These are phyloP conservation scores for Buddleja alternifolia DNA, from an alignment of 257 asterid species.

Conservation along the genomic window DNA sequence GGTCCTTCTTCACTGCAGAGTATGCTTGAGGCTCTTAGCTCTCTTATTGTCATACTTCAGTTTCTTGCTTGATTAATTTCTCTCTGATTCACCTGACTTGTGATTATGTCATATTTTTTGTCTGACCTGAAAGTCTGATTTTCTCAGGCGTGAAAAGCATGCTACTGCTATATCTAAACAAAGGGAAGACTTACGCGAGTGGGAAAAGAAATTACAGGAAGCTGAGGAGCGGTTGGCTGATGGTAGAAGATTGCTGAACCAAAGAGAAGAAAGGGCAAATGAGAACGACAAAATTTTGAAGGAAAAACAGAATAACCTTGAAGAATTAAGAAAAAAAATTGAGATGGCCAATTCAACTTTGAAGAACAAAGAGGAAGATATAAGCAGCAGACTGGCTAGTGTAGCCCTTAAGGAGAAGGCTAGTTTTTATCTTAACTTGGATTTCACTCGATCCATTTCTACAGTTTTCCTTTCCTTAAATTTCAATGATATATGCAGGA, in stretches of 20 bases:
- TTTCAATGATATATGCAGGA: constrained; percentile 60
- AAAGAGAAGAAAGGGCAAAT: constrained; percentile 91
- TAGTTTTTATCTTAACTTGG: constrained; percentile 32
- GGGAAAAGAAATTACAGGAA: constrained; percentile 83
- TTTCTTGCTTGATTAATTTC: constrained; percentile 20
- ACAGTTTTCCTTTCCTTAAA: constrained; percentile 21
- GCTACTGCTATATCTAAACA: constrained; percentile 68
- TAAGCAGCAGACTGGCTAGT: constrained; percentile 57
- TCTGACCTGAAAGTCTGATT: constrained; percentile 29
- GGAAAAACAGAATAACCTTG: constrained; percentile 76
- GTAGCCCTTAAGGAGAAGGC: constrained; percentile 75
- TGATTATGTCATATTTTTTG: constrained; percentile 14
- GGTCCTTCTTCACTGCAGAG: constrained; percentile 71
- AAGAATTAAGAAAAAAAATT: constrained; percentile 66
- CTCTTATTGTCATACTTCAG: neutral
- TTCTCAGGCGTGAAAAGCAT: constrained; percentile 72
- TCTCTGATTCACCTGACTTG: neutral
- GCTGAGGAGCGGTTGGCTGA: constrained; percentile 91
- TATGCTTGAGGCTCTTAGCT: constrained; percentile 41
- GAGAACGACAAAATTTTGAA: constrained; percentile 70
- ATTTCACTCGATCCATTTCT: neutral
- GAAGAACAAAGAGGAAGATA: constrained; percentile 82
- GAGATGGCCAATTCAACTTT: constrained; percentile 57
- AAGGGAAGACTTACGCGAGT: constrained; percentile 85
- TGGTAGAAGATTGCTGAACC: constrained; percentile 79